Base-by-base conservation (phyloP, 345 rosid species). In the Limnanthes douglasii region DNA sequence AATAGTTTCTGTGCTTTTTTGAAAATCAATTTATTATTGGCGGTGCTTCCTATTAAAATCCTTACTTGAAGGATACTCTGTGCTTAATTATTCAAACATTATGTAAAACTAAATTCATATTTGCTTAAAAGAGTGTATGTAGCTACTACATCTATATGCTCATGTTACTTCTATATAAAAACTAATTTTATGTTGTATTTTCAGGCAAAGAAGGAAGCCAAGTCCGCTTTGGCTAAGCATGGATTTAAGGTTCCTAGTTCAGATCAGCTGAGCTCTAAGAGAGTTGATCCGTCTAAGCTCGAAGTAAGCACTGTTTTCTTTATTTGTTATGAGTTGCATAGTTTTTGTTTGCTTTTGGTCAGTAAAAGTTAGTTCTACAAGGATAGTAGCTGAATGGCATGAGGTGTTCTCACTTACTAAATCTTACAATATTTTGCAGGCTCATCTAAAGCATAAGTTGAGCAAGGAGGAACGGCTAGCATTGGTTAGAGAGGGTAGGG, bases 391-490 rank as follows among this genome's bases (percentile, higher is more conserved):
- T n/a, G n/a, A n/a, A n/a, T n/a, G n/a, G n/a, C n/a, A n/a, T n/a
- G 5, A 6, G 19, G 22, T 11, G n/a, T 16, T 14, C 14, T 11
- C 34, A 61, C 30, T 31, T 19, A 11, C 19, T n/a, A n/a, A n/a
- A 5, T 12, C 17, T 15, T 19, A 6, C 11, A n/a, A n/a, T n/a
- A n/a, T n/a, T n/a, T n/a, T 3, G 32, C 45, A 90, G 98, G 95
- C 79, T 60, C 98, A 84, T 56, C 65, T 90, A 46, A 62, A 62
- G 62, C 72, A 60, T 36, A 84, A 61, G 58, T 54, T 80, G 27
- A 90, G 54, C 58, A 90, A 84, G 65, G 82, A 77, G 48, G 82
- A 90, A 59, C 62, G 81, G 41, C 61, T 90, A 31, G 94, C 72
- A 12, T 37, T 74, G 13, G 85, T 90, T 26, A 74, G 56, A 61